Evolutionary conservation across 352 stramenopile genomes (phyloP), one percentile per base, ranked within the genome.

Genomic region (Pythium oligandrum): DNA sequence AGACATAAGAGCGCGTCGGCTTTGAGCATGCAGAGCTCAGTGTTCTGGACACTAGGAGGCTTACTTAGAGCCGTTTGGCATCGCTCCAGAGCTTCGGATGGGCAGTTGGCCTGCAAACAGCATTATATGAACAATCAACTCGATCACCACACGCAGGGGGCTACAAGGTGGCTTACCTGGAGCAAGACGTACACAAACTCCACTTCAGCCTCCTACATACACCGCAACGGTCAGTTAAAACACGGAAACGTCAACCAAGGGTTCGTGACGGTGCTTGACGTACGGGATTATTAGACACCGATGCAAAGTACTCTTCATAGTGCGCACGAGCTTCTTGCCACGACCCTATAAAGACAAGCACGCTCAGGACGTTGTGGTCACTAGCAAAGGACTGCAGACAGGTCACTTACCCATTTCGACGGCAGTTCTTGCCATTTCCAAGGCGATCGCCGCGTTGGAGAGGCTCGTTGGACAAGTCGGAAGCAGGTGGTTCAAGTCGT

Each of bases 1-100:
- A 93, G 65, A 52, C 80, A 88, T 17, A 95, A 48, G 32, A 93
- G 62, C 9, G 82, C 78, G 33, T 95, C 84, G 2, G 80, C 76
- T 60, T 79, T 86, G 64, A 90, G 90, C 8, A 26, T 26, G 17
- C 17, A 26, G 17, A 26, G 17, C 17, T 26, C 17, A 26, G 17
- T 26, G 17, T 26, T 26, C 17, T 26, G 17, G 17, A 26, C 17
- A 26, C 17, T 26, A 26, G 17, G 17, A 26, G 17, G 17, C 17
- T 40, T 4, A 71, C 2, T 1, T 58, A 5, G 7, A n/a, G 61
- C 60, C 7, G 49, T 47, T 1, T 86, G 64, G 42, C 72, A 85
- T 43, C 53, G 64, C n/a, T 55, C 46, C 12, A 91, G 59, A 1
- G 75, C 78, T 10, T 86, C 55, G 2, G 65, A 70, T 8, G 72